Evolutionary conservation across 2,329 filamentous ascomycete species (phyloP).

Genomic region (Polytolypa hystricis): DNA sequence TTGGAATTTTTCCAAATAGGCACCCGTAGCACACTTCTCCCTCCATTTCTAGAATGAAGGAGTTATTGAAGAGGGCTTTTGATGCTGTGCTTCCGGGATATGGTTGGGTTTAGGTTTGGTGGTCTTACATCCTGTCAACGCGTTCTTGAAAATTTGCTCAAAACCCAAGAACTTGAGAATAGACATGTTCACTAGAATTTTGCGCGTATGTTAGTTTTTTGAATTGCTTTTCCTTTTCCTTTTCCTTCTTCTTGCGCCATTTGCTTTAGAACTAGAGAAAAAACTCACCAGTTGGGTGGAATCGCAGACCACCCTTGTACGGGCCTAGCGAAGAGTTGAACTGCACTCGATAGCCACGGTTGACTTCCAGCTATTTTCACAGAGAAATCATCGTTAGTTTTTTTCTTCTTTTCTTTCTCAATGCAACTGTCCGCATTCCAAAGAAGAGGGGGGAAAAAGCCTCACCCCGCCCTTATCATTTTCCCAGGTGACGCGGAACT

Average conservation of each 20-base stretch:
- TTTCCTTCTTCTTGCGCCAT: no score
- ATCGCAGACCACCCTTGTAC: slow-evolving; percentile 93
- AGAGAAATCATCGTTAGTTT: neutral
- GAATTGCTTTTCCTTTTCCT: no score
- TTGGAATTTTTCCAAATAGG: neutral
- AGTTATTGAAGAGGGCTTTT: no score
- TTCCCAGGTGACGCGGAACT: slow-evolving; percentile 97
- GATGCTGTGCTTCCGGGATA: neutral
- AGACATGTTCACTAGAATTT: slow-evolving; percentile 45
- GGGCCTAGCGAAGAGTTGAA: slow-evolving; percentile 97
- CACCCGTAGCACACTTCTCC: no score
- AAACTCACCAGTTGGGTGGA: slow-evolving; percentile 65
- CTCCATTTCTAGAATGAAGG: no score
- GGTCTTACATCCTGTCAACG: slow-evolving; percentile 75
- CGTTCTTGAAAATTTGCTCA: slow-evolving; percentile 99
- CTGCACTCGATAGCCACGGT: slow-evolving; percentile 91
- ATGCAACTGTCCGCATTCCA: no score
- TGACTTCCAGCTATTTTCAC: slow-evolving; percentile 59
- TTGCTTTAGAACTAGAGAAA: no score
- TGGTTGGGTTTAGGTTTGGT: neutral
- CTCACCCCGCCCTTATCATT: slow-evolving; percentile 63
- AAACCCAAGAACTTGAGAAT: slow-evolving; percentile 95
- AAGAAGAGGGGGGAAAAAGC: slow-evolving; percentile 8
- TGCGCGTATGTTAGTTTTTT: no score
- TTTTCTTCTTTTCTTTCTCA: no score